A percentile compares a stretch with the other conserved stretches of the same genome.
Conservation (phyloP, 352 stramenopile species). For the Pythium sp. region DNA sequence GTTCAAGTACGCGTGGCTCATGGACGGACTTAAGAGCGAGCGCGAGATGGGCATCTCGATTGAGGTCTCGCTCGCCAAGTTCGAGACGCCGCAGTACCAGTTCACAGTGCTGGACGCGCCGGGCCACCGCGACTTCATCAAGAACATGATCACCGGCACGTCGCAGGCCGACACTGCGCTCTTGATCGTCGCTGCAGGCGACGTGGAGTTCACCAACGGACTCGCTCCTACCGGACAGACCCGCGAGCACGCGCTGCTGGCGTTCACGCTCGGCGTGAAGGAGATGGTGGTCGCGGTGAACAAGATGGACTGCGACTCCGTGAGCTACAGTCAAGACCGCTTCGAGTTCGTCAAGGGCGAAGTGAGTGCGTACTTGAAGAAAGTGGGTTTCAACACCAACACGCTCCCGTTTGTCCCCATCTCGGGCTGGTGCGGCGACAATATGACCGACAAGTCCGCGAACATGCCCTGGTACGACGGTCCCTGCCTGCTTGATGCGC, state of each 20-base stretch:
- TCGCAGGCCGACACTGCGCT: conserved; percentile 97
- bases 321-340: conserved; percentile 91
- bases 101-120: conserved; percentile 99
- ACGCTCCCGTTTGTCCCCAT: conserved; percentile 97
- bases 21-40: conserved; percentile 98
- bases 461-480: conserved; percentile 99
- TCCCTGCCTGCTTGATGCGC: conserved; percentile 84
- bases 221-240: conserved; percentile 96
- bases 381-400: conserved; percentile 95
- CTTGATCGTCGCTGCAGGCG: conserved; percentile 91
- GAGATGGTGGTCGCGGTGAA: conserved; percentile 98
- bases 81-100: conserved; percentile 95
- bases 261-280: conserved; percentile 96
- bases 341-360: conserved; percentile 95
- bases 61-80: conserved; percentile 97
- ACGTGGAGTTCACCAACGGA: conserved; percentile 93
- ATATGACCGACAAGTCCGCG: conserved; percentile 93
- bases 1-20: conserved; percentile 99
- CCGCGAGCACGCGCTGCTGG: conserved; percentile 94
- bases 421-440: conserved; percentile 96
- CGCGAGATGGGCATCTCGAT: conserved; percentile 98
- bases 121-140: conserved; percentile 98
- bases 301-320: conserved; percentile 97
- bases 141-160: conserved; percentile 99
- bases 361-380: conserved; percentile 92